Percentiles rank a stretch among this genome's conserved stretches.
phyloP scores from a whole-genome alignment of 2,329 filamentous ascomycete genomes.

The Sclerotinia borealis region DNA sequence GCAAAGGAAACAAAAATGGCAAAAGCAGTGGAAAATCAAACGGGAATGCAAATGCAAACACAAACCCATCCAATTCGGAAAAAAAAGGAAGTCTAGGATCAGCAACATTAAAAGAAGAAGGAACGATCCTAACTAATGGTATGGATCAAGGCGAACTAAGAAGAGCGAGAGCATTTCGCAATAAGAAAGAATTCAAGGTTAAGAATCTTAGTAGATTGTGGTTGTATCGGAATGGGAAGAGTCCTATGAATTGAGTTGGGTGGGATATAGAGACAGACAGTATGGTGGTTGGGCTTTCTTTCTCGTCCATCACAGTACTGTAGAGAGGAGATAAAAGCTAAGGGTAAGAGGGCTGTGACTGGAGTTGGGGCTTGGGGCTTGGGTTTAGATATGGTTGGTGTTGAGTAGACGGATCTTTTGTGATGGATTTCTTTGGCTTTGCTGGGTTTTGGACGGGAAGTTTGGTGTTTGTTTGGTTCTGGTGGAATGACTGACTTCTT shows the following conservation, averaged over 20 bases:
- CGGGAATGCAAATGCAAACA: too few species aligned
- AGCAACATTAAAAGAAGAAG: not conserved
- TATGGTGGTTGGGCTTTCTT: not conserved
- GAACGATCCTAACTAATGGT: conserved; percentile 3
- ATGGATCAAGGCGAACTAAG: conserved; percentile 12
- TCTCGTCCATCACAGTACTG: too few species aligned
- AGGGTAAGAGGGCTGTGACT: too few species aligned
- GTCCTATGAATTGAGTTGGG: conserved; percentile 35
- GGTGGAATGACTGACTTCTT: not conserved
- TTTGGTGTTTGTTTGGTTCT: too few species aligned
- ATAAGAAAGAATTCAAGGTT: conserved; percentile 40
- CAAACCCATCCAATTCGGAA: too few species aligned
- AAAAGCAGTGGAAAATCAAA: not conserved
- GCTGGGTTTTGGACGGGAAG: not conserved
- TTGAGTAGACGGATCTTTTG: too few species aligned
- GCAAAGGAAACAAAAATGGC: not conserved
- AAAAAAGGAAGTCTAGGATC: not conserved
- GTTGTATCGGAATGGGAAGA: conserved; percentile 55
- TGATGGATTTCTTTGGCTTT: not conserved
- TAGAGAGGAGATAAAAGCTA: too few species aligned
- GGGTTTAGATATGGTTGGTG: not conserved
- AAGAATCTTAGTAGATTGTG: conserved; percentile 57
- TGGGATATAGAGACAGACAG: too few species aligned
- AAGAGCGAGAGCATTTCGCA: not conserved
- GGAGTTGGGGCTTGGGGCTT: too few species aligned